phyloP scores from a whole-genome alignment of 768 basidiomycete genomes.

The Rhodosporidiobolus odoratus region DNA sequence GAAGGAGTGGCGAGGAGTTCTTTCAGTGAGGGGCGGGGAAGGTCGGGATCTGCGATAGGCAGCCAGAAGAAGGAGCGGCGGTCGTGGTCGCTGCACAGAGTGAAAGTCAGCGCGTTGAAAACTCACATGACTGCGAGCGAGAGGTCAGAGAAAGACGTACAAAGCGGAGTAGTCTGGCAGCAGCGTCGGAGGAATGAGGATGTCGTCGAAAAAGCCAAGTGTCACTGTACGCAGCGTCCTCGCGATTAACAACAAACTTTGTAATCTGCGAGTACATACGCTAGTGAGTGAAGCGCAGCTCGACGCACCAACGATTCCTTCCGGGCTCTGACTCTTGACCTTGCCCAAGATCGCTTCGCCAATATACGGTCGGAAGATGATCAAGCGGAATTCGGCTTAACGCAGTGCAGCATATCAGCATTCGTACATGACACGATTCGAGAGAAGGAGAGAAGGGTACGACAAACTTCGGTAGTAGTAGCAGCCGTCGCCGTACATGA shows the following conservation, averaged over 20 bases:
- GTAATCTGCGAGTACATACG: too few relatives aligned
- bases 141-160: slow-evolving; percentile 40
- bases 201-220: slow-evolving; percentile 87
- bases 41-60: slow-evolving; percentile 18
- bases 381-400: slow-evolving; percentile 77
- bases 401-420: background rate
- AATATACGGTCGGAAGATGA: slow-evolving; percentile 83
- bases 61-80: slow-evolving; percentile 47
- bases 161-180: slow-evolving; percentile 64
- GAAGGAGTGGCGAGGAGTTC: slow-evolving; percentile 26
- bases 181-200: slow-evolving; percentile 71
- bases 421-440: background rate
- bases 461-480: slow-evolving; percentile 82
- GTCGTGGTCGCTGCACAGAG: slow-evolving; percentile 43
- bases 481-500: slow-evolving; percentile 89
- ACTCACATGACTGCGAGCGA: background rate
- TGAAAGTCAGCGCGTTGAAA: background rate
- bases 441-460: background rate
- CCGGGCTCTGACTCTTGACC: slow-evolving; percentile 77
- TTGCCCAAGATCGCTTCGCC: slow-evolving; percentile 85
- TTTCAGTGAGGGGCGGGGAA: background rate
- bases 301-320: slow-evolving; percentile 71
- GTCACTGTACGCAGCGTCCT: slow-evolving; percentile 30
- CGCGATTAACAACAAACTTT: too few relatives aligned
- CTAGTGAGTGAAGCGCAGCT: too few relatives aligned